Conservation (phyloP, 2,329 filamentous ascomycete genomes). For the Epichloe coenophiala region DNA sequence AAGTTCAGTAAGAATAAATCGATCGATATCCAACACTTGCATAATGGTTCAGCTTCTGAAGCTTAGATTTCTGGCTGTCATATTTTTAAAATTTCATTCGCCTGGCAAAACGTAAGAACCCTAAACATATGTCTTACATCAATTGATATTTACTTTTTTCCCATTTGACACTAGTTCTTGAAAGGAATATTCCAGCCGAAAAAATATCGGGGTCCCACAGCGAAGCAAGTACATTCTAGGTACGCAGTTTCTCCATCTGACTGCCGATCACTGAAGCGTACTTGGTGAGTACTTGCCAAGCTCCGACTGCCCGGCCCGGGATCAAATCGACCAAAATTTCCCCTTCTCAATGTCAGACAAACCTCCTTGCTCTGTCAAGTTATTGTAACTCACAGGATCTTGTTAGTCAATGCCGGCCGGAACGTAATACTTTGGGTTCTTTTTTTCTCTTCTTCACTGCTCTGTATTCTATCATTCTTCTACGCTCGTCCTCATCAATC, state of each 20-base stretch:
- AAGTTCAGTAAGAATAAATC: too few species aligned
- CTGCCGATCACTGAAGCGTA: background rate
- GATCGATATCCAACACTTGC: too few species aligned
- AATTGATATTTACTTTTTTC: slow-evolving; percentile 17
- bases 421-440: slow-evolving; percentile 14
- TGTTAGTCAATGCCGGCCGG: slow-evolving; percentile 12
- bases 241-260: background rate
- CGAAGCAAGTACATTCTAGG: background rate
- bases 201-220: slow-evolving; percentile 1
- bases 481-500: slow-evolving; percentile 8
- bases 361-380: background rate
- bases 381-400: slow-evolving; percentile 8
- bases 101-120: too few species aligned
- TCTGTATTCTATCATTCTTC: slow-evolving; percentile 8
- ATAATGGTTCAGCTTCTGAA: too few species aligned
- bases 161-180: slow-evolving; percentile 13
- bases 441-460: slow-evolving; percentile 9
- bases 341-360: background rate
- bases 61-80: too few species aligned
- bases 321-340: slow-evolving; percentile 17
- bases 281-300: slow-evolving; percentile 1
- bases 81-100: too few species aligned
- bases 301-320: slow-evolving; percentile 15
- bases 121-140: too few species aligned
- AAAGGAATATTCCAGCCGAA: background rate